Percentiles rank a stretch among this genome's conserved stretches.
phyloP scores from a whole-genome alignment of 306 rosid species.

The Acacia confusa region DNA sequence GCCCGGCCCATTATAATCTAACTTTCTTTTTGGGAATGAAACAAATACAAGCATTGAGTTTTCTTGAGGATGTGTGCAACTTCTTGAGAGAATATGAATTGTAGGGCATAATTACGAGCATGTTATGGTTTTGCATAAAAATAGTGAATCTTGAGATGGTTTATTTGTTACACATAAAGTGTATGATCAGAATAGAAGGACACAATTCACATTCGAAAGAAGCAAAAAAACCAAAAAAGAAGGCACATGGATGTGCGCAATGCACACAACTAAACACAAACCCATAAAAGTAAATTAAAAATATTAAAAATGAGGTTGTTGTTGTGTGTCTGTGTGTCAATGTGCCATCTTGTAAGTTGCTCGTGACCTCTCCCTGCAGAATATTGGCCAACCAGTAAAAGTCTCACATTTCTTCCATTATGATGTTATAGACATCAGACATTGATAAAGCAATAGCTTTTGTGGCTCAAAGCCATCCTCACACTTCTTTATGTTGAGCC shows the following conservation, averaged over 20 bases:
- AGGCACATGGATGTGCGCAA: slow-evolving; percentile 36
- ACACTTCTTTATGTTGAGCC: background rate
- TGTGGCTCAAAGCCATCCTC: slow-evolving; percentile 24
- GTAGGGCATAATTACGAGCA: background rate
- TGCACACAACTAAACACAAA: background rate
- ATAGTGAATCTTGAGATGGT: slow-evolving; percentile 2
- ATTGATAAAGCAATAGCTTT: background rate
- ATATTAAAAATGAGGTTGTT: background rate
- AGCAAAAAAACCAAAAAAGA: slow-evolving; percentile 28
- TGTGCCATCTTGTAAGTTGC: slow-evolving; percentile 24
- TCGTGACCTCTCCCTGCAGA: slow-evolving; percentile 20
- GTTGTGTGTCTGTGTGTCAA: slow-evolving; percentile 5
- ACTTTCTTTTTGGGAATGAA: background rate
- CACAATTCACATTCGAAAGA: slow-evolving; percentile 33
- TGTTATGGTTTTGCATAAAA: background rate
- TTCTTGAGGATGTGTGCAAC: background rate
- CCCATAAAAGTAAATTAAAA: slow-evolving; percentile 13
- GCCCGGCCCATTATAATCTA: background rate
- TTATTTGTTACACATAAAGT: background rate
- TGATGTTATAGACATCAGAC: slow-evolving; percentile 19
- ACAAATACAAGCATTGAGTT: background rate
- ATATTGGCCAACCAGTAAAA: slow-evolving; percentile 23
- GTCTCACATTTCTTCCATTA: slow-evolving; percentile 34
- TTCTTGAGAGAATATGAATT: background rate
- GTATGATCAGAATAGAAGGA: background rate